Evolutionary conservation across 2,329 filamentous ascomycete genomes (phyloP).

Genomic region (Cercospora sp.): DNA sequence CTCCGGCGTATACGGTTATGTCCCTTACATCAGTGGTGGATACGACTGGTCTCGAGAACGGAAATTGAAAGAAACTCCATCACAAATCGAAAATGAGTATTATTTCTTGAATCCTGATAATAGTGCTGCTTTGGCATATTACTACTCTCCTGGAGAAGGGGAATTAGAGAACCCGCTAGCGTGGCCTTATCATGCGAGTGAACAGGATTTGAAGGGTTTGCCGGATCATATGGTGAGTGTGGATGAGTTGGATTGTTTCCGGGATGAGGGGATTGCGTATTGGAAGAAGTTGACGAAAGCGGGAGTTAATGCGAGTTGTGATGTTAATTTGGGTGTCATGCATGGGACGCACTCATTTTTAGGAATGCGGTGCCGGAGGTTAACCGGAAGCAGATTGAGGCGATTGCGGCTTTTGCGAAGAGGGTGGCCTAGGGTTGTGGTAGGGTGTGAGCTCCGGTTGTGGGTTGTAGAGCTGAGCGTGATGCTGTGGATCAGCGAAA

Average conservation of each 20-base stretch:
- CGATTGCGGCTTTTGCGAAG: conserved; percentile 30
- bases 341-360: conserved; percentile 33
- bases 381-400: conserved; percentile 25
- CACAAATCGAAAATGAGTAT: conserved; percentile 33
- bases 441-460: background rate
- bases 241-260: conserved; percentile 37
- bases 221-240: conserved; percentile 34
- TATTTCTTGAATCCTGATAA: conserved; percentile 30
- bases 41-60: conserved; percentile 21
- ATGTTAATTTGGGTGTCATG: conserved; percentile 33
- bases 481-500: background rate
- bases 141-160: conserved; percentile 18
- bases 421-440: conserved; percentile 10
- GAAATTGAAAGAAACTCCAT: conserved; percentile 25
- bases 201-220: conserved; percentile 33
- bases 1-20: conserved; percentile 31
- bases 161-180: conserved; percentile 32
- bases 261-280: conserved; percentile 36
- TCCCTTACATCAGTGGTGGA: conserved; percentile 31
- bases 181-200: conserved; percentile 37
- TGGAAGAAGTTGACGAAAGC: conserved; percentile 31
- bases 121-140: conserved; percentile 22
- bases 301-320: conserved; percentile 32
- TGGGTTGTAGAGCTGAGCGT: too few relatives aligned
- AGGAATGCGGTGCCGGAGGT: conserved; percentile 33